Evolutionary conservation across 2,329 filamentous ascomycete species (phyloP).

Genomic region (Aschersonia sp.): DNA sequence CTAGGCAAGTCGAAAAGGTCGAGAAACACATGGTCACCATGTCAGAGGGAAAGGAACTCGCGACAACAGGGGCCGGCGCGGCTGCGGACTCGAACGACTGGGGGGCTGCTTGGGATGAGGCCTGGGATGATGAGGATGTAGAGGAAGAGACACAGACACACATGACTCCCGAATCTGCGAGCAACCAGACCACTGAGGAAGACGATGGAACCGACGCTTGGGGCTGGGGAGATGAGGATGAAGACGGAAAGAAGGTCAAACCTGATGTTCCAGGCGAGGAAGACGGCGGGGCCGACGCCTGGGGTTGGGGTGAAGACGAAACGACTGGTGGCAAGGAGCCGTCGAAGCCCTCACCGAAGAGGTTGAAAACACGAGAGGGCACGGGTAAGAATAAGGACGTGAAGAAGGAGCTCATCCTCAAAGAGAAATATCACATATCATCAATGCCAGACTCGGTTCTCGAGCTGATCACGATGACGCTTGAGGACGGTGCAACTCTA

Average conservation of each 20-base stretch:
- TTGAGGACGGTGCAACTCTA: slow-evolving; percentile 47
- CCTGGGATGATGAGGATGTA: slow-evolving; percentile 60
- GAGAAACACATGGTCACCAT: slow-evolving; percentile 69
- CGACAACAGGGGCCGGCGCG: slow-evolving; percentile 33
- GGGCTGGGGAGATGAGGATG: slow-evolving; percentile 63
- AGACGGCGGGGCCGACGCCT: slow-evolving; percentile 49
- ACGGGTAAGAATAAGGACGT: slow-evolving; percentile 13
- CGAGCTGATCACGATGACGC: slow-evolving; percentile 43
- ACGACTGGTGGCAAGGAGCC: slow-evolving; percentile 10
- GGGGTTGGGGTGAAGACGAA: slow-evolving; percentile 74
- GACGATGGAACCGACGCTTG: slow-evolving; percentile 52
- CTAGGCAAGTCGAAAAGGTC: slow-evolving; percentile 63
- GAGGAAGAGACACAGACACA: slow-evolving; percentile 11
- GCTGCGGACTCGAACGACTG: slow-evolving; percentile 46
- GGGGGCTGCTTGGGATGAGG: slow-evolving; percentile 62
- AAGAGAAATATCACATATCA: slow-evolving; percentile 78
- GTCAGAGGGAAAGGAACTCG: slow-evolving; percentile 49
- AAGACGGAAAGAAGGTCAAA: slow-evolving; percentile 7
- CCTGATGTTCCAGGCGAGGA: slow-evolving; percentile 18
- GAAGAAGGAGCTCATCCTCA: slow-evolving; percentile 58
- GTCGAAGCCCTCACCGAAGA: slow-evolving; percentile 5
- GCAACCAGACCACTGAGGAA: slow-evolving; percentile 9
- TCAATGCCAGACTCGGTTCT: slow-evolving; percentile 72
- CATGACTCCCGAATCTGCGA: slow-evolving; percentile 6
- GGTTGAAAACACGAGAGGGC: slow-evolving; percentile 2